Evolutionary conservation across 2,329 filamentous ascomycete genomes (phyloP).

Genomic region (Zymoseptoria passerinii): DNA sequence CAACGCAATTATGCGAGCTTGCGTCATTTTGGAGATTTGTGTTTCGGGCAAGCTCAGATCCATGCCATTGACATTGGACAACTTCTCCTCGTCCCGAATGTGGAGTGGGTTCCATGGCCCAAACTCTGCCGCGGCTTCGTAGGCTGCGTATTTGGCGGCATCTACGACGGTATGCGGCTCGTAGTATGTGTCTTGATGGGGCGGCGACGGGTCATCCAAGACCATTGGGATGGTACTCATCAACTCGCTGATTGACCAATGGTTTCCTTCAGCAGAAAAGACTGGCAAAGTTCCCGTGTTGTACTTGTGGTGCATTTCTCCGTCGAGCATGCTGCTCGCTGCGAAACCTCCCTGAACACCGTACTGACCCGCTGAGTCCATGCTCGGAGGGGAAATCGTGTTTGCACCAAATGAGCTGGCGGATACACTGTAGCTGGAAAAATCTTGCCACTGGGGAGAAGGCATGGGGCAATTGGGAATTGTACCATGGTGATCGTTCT

Average conservation of each 20-base stretch:
- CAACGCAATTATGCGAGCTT: slow-evolving; percentile 65
- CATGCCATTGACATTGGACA: slow-evolving; percentile 34
- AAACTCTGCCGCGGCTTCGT: background rate
- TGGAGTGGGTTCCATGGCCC: background rate
- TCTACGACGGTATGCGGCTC: slow-evolving; percentile 8
- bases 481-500: slow-evolving; percentile 17
- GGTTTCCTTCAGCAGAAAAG: slow-evolving; percentile 72
- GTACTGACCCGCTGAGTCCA: slow-evolving; percentile 15
- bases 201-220: slow-evolving; percentile 18
- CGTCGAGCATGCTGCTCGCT: slow-evolving; percentile 24
- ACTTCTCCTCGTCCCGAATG: slow-evolving; percentile 3
- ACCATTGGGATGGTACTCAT: background rate
- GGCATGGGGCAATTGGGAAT: slow-evolving; percentile 16
- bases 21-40: slow-evolving; percentile 78
- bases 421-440: slow-evolving; percentile 9
- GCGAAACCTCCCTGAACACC: slow-evolving; percentile 4
- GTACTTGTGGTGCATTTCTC: slow-evolving; percentile 41
- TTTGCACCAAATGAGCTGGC: slow-evolving; percentile 9
- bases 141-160: background rate
- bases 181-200: slow-evolving; percentile 15
- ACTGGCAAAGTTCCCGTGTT: slow-evolving; percentile 65
- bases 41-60: slow-evolving; percentile 74
- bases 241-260: slow-evolving; percentile 50
- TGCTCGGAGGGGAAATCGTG: slow-evolving; percentile 19
- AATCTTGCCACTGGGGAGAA: slow-evolving; percentile 21